Conservation (phyloP, 176 grass and related monocot species). For the Cenchrus fungigraminus region DNA sequence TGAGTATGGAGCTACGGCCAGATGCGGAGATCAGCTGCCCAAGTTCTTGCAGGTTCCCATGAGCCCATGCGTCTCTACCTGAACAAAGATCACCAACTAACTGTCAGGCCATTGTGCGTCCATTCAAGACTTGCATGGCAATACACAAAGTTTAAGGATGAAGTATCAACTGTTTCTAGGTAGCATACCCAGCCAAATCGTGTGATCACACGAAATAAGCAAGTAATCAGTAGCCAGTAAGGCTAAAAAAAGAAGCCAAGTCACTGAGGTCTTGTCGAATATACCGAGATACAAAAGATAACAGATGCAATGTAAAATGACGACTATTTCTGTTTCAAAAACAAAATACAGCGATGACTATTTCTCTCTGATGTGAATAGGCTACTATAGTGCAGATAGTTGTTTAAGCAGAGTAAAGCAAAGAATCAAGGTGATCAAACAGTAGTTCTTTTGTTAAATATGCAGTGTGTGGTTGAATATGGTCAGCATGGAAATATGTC, state of each 20-base stretch:
- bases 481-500: neutral
- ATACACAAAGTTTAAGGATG: neutral
- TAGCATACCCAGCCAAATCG: neutral
- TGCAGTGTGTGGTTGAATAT: neutral
- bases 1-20: slow-evolving; percentile 87
- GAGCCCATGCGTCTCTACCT: slow-evolving; percentile 76
- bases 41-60: slow-evolving; percentile 79
- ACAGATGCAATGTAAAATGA: neutral
- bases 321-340: neutral
- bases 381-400: neutral
- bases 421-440: no score
- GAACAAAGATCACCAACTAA: slow-evolving; percentile 16
- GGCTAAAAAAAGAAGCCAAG: no score
- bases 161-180: slow-evolving; percentile 8
- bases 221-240: neutral
- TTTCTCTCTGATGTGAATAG: neutral
- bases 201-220: neutral
- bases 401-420: no score
- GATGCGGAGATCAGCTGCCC: slow-evolving; percentile 76
- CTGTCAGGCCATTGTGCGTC: slow-evolving; percentile 3
- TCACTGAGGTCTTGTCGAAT: no score
- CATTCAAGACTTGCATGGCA: neutral
- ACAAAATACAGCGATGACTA: no score
- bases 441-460: neutral
- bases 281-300: neutral